Percentiles rank a stretch among this genome's conserved stretches.
Conservation (phyloP, 495 filamentous ascomycete species). For the Geopyxis carbonaria region DNA sequence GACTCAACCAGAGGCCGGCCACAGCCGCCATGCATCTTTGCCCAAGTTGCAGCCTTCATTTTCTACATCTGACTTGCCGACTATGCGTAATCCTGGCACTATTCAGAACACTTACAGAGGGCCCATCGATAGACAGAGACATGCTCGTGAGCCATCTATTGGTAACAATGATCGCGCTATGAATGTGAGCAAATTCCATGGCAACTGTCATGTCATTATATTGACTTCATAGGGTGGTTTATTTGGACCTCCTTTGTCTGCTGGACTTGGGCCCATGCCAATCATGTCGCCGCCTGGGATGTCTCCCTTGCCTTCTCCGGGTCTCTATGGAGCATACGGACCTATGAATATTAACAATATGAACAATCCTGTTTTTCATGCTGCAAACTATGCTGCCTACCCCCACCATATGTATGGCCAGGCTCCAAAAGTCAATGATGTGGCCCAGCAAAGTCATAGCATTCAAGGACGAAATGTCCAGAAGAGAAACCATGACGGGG, state of each 20-base stretch:
- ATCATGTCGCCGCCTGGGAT: slow-evolving; percentile 19
- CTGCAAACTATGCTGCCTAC: slow-evolving; percentile 22
- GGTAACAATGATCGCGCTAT: slow-evolving; percentile 7
- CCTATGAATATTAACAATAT: slow-evolving; percentile 23
- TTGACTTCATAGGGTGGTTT: too few species aligned
- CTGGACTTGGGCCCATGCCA: slow-evolving; percentile 14
- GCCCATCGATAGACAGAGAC: slow-evolving; percentile 19
- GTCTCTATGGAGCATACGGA: slow-evolving; percentile 22
- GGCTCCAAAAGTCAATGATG: slow-evolving; percentile 14
- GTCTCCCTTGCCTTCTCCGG: slow-evolving; percentile 23
- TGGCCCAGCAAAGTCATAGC: slow-evolving; percentile 33
- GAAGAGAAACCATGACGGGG: slow-evolving; percentile 46
- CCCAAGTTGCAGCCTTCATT: slow-evolving; percentile 72
- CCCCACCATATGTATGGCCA: slow-evolving; percentile 14
- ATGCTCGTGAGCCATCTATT: slow-evolving; percentile 21
- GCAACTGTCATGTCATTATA: too few species aligned
- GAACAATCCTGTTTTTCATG: slow-evolving; percentile 18
- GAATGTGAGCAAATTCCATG: too few species aligned
- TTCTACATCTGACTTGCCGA: slow-evolving; percentile 81
- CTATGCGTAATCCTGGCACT: slow-evolving; percentile 40
- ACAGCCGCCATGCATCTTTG: slow-evolving; percentile 14
- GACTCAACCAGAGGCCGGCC: slow-evolving; percentile 11
- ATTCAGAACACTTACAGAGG: slow-evolving; percentile 16
- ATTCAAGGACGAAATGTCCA: slow-evolving; percentile 55
- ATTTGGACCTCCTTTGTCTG: slow-evolving; percentile 22